Conservation (phyloP, 208 protist species). For the Sergeia podlipaevii region DNA sequence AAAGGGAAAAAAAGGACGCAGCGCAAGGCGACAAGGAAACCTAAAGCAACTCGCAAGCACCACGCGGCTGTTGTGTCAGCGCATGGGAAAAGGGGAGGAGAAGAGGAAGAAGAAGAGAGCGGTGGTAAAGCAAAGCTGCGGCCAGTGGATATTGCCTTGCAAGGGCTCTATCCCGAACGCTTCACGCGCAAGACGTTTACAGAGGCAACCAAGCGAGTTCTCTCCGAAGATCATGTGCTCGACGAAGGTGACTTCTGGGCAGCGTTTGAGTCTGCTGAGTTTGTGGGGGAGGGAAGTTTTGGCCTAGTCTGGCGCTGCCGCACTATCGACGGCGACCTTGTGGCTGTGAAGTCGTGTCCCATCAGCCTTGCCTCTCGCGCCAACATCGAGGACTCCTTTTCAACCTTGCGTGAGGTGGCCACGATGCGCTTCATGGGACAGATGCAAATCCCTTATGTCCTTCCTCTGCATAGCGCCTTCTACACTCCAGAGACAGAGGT, state of each 20-base stretch:
- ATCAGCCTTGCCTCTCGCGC: constrained; percentile 48
- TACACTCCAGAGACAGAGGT: constrained; percentile 45
- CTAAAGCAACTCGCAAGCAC: not conserved
- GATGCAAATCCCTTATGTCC: constrained; percentile 76
- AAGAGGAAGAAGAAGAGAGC: not conserved
- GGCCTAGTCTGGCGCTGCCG: constrained; percentile 76
- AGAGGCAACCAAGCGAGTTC: constrained; percentile 28
- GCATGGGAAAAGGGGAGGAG: not conserved
- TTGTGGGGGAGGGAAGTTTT: constrained; percentile 86
- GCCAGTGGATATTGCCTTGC: constrained; percentile 34
- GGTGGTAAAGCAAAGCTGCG: not conserved
- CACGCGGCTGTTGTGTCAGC: not conserved
- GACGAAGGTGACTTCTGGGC: constrained; percentile 63
- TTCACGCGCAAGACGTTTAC: constrained; percentile 57
- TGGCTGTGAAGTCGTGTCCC: constrained; percentile 84
- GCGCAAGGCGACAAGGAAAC: not conserved
- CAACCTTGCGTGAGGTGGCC: constrained; percentile 77
- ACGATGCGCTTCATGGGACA: constrained; percentile 79
- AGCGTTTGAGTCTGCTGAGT: constrained; percentile 60
- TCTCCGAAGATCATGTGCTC: constrained; percentile 66
- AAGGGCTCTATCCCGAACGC: constrained; percentile 38
- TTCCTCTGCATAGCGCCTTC: constrained; percentile 82
- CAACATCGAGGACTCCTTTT: constrained; percentile 72
- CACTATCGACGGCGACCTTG: constrained; percentile 71
- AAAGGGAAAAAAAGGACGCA: not conserved